Conservation (phyloP, 495 filamentous ascomycete genomes). For the Xylaria telfairii region DNA sequence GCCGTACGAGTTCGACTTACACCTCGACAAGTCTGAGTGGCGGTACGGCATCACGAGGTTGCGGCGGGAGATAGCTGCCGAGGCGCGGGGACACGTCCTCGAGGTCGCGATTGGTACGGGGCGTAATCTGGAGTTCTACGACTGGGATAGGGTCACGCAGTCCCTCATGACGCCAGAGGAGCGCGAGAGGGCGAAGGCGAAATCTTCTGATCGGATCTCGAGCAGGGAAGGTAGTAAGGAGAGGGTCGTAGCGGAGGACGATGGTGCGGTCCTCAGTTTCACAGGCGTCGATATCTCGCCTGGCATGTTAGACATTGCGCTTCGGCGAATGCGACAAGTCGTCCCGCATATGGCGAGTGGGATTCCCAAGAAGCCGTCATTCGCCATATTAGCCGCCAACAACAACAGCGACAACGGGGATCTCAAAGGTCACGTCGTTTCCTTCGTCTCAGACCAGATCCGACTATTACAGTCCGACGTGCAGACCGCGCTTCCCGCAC, state of each 20-base stretch:
- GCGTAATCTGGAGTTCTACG: slow-evolving; percentile 80
- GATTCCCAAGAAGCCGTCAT: slow-evolving; percentile 40
- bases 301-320: slow-evolving; percentile 51
- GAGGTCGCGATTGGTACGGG: slow-evolving; percentile 94
- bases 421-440: slow-evolving; percentile 32
- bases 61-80: slow-evolving; percentile 63
- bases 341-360: slow-evolving; percentile 34
- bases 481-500: slow-evolving; percentile 36
- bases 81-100: slow-evolving; percentile 79
- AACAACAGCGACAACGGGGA: slow-evolving; percentile 19
- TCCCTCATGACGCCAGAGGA: slow-evolving; percentile 26
- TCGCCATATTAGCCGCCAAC: slow-evolving; percentile 36
- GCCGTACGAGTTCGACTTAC: slow-evolving; percentile 66
- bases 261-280: slow-evolving; percentile 43
- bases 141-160: slow-evolving; percentile 47
- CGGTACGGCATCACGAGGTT: slow-evolving; percentile 67
- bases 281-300: slow-evolving; percentile 55
- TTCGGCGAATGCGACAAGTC: slow-evolving; percentile 42
- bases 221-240: slow-evolving; percentile 2
- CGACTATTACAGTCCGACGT: slow-evolving; percentile 51
- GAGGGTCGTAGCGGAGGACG: slow-evolving; percentile 20
- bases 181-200: slow-evolving; percentile 19
- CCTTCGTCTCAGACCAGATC: slow-evolving; percentile 41
- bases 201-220: background rate
- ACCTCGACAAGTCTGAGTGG: slow-evolving; percentile 69